phyloP scores from a whole-genome alignment of 305 asterid genomes.

The Rubia peregrina region DNA sequence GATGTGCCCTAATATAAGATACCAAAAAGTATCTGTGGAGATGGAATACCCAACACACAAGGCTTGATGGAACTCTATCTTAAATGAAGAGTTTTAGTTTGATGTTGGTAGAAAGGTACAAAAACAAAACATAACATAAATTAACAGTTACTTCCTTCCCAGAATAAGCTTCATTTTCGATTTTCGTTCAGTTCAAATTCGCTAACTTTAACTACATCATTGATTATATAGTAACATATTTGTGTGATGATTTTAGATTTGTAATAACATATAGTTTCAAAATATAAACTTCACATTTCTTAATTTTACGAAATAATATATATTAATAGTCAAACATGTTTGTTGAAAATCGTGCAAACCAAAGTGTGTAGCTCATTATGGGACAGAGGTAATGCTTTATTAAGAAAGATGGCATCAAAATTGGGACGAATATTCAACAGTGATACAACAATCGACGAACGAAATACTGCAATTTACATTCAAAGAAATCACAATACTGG shows the following conservation, averaged over 20 bases:
- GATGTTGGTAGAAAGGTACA: not conserved
- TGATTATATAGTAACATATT: not conserved
- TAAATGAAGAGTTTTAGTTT: not conserved
- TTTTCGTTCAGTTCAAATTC: not conserved
- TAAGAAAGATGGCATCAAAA: not conserved
- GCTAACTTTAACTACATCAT: not conserved
- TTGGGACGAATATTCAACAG: not conserved
- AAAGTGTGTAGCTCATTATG: not conserved
- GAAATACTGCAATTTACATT: constrained; percentile 11
- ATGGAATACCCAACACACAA: not conserved
- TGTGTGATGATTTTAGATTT: not conserved
- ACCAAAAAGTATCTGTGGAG: not conserved
- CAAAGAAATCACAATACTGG: constrained; percentile 15
- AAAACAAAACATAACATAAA: not conserved
- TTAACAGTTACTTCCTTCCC: not conserved
- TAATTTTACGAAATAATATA: not conserved
- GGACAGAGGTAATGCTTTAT: not conserved
- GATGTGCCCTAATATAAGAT: not conserved
- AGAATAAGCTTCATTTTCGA: not conserved
- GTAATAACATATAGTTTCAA: not conserved
- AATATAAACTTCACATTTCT: not conserved
- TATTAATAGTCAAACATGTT: not conserved
- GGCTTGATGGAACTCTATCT: not conserved
- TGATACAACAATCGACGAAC: constrained; percentile 11
- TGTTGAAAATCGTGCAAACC: not conserved